Evolutionary conservation across 2,329 filamentous ascomycete genomes (phyloP).

Genomic region (Chaetomiaceae sp.): DNA sequence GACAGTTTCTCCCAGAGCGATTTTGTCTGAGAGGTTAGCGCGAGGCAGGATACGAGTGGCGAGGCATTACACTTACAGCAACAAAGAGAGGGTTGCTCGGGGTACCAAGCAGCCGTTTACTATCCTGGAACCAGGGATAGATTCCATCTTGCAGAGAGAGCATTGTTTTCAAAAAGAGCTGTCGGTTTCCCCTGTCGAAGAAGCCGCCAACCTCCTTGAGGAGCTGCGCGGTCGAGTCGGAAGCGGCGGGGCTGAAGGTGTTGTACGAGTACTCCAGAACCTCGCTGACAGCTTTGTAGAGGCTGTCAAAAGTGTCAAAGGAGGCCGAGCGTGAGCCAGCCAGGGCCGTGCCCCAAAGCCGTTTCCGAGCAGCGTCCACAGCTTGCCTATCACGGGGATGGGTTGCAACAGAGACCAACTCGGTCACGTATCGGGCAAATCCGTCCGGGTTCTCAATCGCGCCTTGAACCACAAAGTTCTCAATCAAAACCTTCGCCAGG

Average conservation of each 20-base stretch:
- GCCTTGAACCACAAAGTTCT: conserved; percentile 29
- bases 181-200: conserved; percentile 42
- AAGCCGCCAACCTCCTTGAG: conserved; percentile 51
- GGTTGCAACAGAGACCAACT: conserved; percentile 43
- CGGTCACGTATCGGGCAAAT: conserved; percentile 34
- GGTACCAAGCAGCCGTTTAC: conserved; percentile 38
- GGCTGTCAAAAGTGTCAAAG: conserved; percentile 59
- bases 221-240: conserved; percentile 36
- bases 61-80: conserved; percentile 38
- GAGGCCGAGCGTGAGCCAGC: conserved; percentile 38
- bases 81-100: conserved; percentile 38
- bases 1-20: conserved; percentile 48
- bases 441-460: conserved; percentile 24
- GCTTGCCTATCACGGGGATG: conserved; percentile 58
- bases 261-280: conserved; percentile 50
- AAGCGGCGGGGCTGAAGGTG: conserved; percentile 36
- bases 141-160: conserved; percentile 58
- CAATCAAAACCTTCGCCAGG: conserved; percentile 52
- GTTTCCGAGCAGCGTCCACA: conserved; percentile 59
- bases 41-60: too few relatives aligned
- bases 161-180: conserved; percentile 52
- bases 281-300: conserved; percentile 57
- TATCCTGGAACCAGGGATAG: conserved; percentile 59
- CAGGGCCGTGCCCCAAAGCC: conserved; percentile 58
- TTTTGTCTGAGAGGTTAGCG: conserved; percentile 46